Conservation (phyloP, 2,329 filamentous ascomycete species). For the Rhytidhysteron rufulum region DNA sequence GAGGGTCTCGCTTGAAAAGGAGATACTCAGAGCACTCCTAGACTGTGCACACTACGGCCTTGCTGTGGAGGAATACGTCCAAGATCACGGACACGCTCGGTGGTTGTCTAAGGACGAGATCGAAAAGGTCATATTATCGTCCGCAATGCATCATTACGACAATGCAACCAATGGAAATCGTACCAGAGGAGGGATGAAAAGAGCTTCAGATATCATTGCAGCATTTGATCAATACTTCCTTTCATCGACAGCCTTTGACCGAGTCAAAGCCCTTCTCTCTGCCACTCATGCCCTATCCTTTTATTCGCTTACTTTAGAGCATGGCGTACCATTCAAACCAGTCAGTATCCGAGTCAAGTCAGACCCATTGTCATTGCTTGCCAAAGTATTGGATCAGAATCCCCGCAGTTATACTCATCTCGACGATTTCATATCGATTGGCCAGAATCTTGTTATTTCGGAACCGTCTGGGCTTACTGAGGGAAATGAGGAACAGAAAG, state of each 20-base stretch:
- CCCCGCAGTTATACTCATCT: conserved; percentile 68
- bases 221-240: conserved; percentile 60
- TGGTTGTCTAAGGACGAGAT: conserved; percentile 51
- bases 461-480: conserved; percentile 30
- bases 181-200: conserved; percentile 71
- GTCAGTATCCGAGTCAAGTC: conserved; percentile 72
- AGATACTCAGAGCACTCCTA: conserved; percentile 66
- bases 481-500: conserved; percentile 49
- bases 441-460: conserved; percentile 56
- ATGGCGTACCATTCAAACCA: conserved; percentile 75
- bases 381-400: conserved; percentile 73
- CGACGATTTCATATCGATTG: conserved; percentile 68
- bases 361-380: conserved; percentile 70
- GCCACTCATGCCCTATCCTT: conserved; percentile 73
- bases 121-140: conserved; percentile 58
- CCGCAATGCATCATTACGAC: conserved; percentile 70
- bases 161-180: conserved; percentile 79
- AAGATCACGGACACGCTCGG: conserved; percentile 49
- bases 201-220: conserved; percentile 58
- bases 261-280: conserved; percentile 61
- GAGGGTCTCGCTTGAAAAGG: conserved; percentile 61
- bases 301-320: conserved; percentile 73
- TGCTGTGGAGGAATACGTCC: conserved; percentile 55
- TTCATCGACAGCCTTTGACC: conserved; percentile 49
- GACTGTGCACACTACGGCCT: conserved; percentile 61